phyloP scores from a whole-genome alignment of 2,329 filamentous ascomycete genomes.

The Coniella vitis region DNA sequence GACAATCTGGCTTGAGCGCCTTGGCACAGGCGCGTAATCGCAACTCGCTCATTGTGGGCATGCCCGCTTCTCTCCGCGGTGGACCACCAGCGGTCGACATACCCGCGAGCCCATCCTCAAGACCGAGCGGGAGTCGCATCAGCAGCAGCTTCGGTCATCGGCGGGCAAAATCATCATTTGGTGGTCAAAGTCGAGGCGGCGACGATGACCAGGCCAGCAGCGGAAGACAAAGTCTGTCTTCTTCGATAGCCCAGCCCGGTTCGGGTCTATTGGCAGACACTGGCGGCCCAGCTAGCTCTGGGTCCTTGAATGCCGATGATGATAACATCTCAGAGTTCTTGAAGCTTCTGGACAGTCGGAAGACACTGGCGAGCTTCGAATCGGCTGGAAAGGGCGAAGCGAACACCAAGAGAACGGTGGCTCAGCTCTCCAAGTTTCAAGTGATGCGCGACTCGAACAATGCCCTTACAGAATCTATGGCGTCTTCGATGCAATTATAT shows the following conservation, averaged over 20 bases:
- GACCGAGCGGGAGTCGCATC: conserved; percentile 73
- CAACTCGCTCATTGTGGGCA: conserved; percentile 66
- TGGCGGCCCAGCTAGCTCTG: conserved; percentile 58
- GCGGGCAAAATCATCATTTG: conserved; percentile 68
- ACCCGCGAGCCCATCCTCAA: conserved; percentile 69
- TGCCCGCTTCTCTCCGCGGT: conserved; percentile 65
- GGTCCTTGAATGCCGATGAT: conserved; percentile 69
- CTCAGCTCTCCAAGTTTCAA: conserved; percentile 78
- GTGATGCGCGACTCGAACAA: conserved; percentile 85
- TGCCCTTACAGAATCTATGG: conserved; percentile 85
- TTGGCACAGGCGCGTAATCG: conserved; percentile 59
- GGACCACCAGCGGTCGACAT: conserved; percentile 58
- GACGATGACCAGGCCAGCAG: conserved; percentile 76
- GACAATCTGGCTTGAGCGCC: conserved; percentile 40
- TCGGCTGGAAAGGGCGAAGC: conserved; percentile 59
- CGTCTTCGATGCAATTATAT: conserved; percentile 78
- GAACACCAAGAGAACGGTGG: conserved; percentile 66
- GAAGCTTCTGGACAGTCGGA: conserved; percentile 79
- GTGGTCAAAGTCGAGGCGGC: conserved; percentile 57
- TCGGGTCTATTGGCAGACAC: conserved; percentile 72
- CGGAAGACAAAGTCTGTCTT: conserved; percentile 68
- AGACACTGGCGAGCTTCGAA: conserved; percentile 77
- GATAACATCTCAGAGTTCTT: conserved; percentile 92
- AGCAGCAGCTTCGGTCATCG: conserved; percentile 93
- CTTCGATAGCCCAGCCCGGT: conserved; percentile 63